Conservation (phyloP, 2,329 filamentous ascomycete species). For the Ilyonectria mors-panacis region DNA sequence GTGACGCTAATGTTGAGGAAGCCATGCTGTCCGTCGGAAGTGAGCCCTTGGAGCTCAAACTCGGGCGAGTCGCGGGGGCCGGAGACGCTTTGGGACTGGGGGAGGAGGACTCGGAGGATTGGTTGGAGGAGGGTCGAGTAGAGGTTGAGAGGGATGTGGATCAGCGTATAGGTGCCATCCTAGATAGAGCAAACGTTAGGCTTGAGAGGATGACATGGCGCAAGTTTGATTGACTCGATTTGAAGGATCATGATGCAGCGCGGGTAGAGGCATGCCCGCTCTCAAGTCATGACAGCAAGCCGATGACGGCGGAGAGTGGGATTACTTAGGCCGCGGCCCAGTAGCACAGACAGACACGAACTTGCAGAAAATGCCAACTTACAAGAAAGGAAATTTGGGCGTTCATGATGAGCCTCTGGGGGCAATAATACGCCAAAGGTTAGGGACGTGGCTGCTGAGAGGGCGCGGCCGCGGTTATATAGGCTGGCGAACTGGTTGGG, state of each 20-base stretch:
- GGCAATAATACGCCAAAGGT: constrained; percentile 20
- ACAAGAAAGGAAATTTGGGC: constrained; percentile 72
- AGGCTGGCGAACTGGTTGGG: constrained; percentile 16
- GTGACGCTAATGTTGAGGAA: constrained; percentile 97
- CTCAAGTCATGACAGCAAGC: constrained; percentile 16
- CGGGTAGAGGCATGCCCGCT: constrained; percentile 5
- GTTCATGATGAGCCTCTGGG: constrained; percentile 61
- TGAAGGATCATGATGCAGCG: constrained; percentile 1
- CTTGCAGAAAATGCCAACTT: constrained; percentile 48
- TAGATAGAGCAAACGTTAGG: constrained; percentile 61
- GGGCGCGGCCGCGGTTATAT: constrained; percentile 24
- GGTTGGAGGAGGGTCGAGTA: constrained; percentile 87
- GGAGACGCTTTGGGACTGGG: constrained; percentile 65
- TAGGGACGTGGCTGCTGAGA: background rate
- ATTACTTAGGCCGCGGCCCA: background rate
- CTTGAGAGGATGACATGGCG: background rate
- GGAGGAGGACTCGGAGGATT: constrained; percentile 87
- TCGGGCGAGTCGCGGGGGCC: constrained; percentile 55
- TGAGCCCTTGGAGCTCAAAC: constrained; percentile 62
- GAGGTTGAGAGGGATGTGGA: constrained; percentile 88
- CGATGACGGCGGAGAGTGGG: constrained; percentile 3
- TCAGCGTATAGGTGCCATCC: constrained; percentile 89
- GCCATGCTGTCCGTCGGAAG: constrained; percentile 72
- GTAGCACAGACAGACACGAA: background rate
- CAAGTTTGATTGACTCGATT: constrained; percentile 2